These are phyloP conservation scores for Pseudogymnoascus sp. DNA, from an alignment of 2,329 filamentous ascomycete genomes.

Conservation along the genomic window DNA sequence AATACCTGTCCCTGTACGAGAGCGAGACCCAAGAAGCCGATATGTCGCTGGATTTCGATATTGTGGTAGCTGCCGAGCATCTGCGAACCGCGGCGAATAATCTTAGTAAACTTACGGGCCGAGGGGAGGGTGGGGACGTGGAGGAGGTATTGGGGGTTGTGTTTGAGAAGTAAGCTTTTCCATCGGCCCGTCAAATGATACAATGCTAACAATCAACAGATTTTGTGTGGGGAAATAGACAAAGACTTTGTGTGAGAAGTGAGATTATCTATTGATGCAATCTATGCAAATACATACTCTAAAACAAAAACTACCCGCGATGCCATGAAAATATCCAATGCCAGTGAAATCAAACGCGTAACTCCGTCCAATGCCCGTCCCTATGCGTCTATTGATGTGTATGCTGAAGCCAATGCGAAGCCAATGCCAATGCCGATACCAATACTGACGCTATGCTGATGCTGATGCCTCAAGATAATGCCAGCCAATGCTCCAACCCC, in stretches of 20 bases:
- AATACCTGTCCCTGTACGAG: slow-evolving; percentile 66
- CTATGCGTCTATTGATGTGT: background rate
- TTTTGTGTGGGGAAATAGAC: slow-evolving; percentile 6
- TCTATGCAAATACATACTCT: background rate
- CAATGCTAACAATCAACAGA: background rate
- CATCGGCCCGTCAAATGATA: background rate
- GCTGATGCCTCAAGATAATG: background rate
- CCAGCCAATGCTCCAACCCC: background rate
- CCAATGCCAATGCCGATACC: background rate
- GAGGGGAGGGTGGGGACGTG: slow-evolving; percentile 76
- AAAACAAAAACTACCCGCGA: background rate
- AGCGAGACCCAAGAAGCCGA: slow-evolving; percentile 38
- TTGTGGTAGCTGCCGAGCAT: slow-evolving; percentile 84
- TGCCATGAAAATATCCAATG: background rate
- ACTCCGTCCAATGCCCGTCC: background rate
- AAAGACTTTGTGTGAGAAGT: background rate
- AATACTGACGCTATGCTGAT: background rate
- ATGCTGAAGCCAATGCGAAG: background rate
- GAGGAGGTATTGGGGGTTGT: slow-evolving; percentile 95
- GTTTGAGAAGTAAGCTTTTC: slow-evolving; percentile 69
- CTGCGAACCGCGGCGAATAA: slow-evolving; percentile 71
- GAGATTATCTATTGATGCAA: slow-evolving; percentile 10
- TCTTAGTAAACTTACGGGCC: slow-evolving; percentile 80
- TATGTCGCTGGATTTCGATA: slow-evolving; percentile 52
- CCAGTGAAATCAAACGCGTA: background rate